Evolutionary conservation across 2,329 filamentous ascomycete species (phyloP).

Genomic region (Fusarium heterosporum): DNA sequence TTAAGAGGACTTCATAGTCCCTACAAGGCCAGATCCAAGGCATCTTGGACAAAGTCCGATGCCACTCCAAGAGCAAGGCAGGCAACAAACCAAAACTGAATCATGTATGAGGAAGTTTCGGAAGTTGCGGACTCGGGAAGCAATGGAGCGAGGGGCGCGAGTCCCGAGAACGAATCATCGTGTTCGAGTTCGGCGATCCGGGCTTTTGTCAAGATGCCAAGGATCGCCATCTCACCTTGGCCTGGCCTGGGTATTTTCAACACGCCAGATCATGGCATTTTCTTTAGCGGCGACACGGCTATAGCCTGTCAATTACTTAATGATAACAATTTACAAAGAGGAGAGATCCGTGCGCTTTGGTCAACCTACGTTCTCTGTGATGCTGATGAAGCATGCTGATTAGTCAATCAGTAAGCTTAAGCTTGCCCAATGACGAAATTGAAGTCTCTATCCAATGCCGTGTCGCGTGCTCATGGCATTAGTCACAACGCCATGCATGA

Average conservation of each 20-base stretch:
- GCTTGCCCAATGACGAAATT: conserved; percentile 23
- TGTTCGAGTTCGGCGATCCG: conserved; percentile 29
- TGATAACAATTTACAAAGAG: conserved; percentile 16
- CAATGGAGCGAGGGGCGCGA: conserved; percentile 11
- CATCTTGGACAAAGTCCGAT: not conserved
- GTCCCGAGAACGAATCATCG: conserved; percentile 26
- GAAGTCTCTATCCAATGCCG: conserved; percentile 23
- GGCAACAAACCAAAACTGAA: conserved; percentile 3
- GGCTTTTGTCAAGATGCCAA: conserved; percentile 29
- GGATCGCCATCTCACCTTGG: conserved; percentile 10
- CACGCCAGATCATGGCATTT: conserved; percentile 18
- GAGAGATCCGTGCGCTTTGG: conserved; percentile 3
- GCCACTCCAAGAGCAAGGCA: conserved; percentile 1
- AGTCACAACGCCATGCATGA: conserved; percentile 38
- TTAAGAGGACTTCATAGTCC: conserved; percentile 1
- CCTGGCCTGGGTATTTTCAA: conserved; percentile 2
- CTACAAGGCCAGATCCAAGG: conserved; percentile 3
- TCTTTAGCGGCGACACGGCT: conserved; percentile 1
- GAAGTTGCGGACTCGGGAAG: conserved; percentile 34
- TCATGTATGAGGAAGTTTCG: conserved; percentile 21
- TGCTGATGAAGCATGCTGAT: conserved; percentile 2
- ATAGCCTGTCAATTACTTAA: conserved; percentile 19
- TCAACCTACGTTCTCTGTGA: not conserved
- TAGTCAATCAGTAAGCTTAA: conserved; percentile 23
- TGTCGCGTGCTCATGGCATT: conserved; percentile 41